Evolutionary conservation across 2,329 filamentous ascomycete genomes (phyloP).

Genomic region (Pseudogymnoascus sp.): DNA sequence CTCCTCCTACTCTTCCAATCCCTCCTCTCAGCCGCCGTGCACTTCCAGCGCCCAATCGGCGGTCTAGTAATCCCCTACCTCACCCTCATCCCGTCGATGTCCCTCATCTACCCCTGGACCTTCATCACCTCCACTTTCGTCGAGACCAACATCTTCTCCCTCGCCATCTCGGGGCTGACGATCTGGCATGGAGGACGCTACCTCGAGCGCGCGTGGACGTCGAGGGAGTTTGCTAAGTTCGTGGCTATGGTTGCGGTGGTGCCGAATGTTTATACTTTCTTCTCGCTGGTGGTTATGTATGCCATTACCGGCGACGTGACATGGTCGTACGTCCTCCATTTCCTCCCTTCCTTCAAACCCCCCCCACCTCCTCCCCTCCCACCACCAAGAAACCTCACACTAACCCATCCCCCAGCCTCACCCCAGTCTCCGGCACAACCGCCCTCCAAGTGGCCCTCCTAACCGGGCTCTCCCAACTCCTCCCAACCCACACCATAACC

Average conservation of each 20-base stretch:
- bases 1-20: slow-evolving; percentile 68
- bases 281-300: slow-evolving; percentile 65
- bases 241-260: slow-evolving; percentile 67
- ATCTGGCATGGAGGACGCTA: slow-evolving; percentile 91
- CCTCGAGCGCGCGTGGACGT: slow-evolving; percentile 92
- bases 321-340: slow-evolving; percentile 52
- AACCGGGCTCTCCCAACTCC: slow-evolving; percentile 93
- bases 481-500: slow-evolving; percentile 93
- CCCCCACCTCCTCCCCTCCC: not conserved
- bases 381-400: not conserved
- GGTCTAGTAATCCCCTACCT: slow-evolving; percentile 76
- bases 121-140: slow-evolving; percentile 79
- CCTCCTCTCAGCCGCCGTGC: slow-evolving; percentile 69
- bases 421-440: slow-evolving; percentile 79
- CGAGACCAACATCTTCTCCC: slow-evolving; percentile 85
- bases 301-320: slow-evolving; percentile 56
- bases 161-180: slow-evolving; percentile 66
- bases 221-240: slow-evolving; percentile 85
- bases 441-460: slow-evolving; percentile 89
- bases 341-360: slow-evolving; percentile 10
- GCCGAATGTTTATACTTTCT: slow-evolving; percentile 69
- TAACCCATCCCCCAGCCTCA: slow-evolving; percentile 44
- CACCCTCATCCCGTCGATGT: slow-evolving; percentile 73
- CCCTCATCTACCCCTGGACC: slow-evolving; percentile 87
- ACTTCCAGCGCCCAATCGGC: slow-evolving; percentile 59